These are phyloP conservation scores for Skeletonema tropicum DNA, from an alignment of 108 stramenopile genomes.

Conservation along the genomic window DNA sequence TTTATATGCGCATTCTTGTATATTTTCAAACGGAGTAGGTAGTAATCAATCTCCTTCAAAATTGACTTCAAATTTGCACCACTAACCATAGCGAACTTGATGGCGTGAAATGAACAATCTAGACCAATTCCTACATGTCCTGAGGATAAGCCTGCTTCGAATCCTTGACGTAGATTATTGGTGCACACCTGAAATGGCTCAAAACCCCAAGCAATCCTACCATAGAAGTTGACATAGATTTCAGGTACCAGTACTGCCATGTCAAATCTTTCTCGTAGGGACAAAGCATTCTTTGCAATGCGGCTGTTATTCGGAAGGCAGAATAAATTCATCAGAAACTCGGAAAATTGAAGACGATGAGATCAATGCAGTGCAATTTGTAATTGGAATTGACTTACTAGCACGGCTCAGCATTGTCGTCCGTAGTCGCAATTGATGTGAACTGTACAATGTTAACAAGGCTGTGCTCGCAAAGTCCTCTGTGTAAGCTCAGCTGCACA, in stretches of 20 bases:
- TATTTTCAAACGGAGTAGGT: slow-evolving; percentile 11
- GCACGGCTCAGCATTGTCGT: not conserved
- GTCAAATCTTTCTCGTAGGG: not conserved
- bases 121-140: no score
- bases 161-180: no score
- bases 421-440: not conserved
- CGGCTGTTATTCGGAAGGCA: not conserved
- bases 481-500: not conserved
- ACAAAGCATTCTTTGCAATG: not conserved
- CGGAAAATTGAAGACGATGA: not conserved
- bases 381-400: no score
- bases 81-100: slow-evolving; percentile 1
- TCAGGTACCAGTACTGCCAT: not conserved
- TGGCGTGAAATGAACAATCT: slow-evolving; percentile 3
- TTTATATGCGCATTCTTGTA: not conserved
- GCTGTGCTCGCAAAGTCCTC: not conserved
- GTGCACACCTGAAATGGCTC: no score
- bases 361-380: no score
- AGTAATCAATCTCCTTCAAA: slow-evolving; percentile 25
- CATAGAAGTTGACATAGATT: no score
- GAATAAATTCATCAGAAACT: not conserved
- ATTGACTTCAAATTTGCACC: slow-evolving; percentile 26
- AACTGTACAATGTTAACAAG: not conserved
- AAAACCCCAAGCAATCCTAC: no score
- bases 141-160: no score